Base-by-base conservation (phyloP, 306 rosid species). In the Cucurbita moschata region DNA sequence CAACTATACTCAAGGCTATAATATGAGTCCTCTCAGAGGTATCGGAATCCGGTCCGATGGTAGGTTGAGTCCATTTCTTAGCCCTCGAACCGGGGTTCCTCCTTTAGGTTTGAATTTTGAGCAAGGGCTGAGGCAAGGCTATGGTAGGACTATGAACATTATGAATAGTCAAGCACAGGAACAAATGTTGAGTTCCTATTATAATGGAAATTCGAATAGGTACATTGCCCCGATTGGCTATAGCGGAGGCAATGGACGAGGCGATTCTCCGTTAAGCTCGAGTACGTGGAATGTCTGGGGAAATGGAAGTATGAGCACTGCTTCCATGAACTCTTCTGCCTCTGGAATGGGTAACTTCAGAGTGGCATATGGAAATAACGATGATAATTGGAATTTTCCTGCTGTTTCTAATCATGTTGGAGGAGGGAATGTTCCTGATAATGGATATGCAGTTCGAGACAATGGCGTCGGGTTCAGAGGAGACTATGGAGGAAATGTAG, bases 241-340 rank as follows among this genome's bases (percentile, higher is more conserved):
- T 54, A 87, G 63, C 18, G 89, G 82, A 16, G 79, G 82, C 44
- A 87, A 78, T 80, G 97, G 83, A 57, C 90, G 98, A 84, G 82
- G 69, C 0, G 82, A 83, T 80, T 86, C 96, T 81, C 84, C 83
- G 8, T 74, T 88, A 81, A 89, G 70, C 87, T 84, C 97, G 54
- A 38, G 96, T 23, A 62, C 92, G 71, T 86, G 96, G 74, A 95
- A 87, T 87, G 86, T 91, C 37, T 91, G 97, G 97, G 97, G 91
- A 81, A 89, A 84, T 65, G 92, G 96, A 8, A 81, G 86, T 79
- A 77, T 89, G 40, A 83, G 46, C 63, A 85, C 68, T 80, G 83
- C 68, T 80, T 82, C 87, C 74, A 82, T 71, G 46, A 87, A 83
- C 75, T 77, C 88, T 3, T 55, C 83, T 80, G 85, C 85, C 80